Evolutionary conservation across 768 basidiomycete genomes (phyloP), one percentile per base, ranked within the genome.

Genomic region (Termitomyces bulborhizus): DNA sequence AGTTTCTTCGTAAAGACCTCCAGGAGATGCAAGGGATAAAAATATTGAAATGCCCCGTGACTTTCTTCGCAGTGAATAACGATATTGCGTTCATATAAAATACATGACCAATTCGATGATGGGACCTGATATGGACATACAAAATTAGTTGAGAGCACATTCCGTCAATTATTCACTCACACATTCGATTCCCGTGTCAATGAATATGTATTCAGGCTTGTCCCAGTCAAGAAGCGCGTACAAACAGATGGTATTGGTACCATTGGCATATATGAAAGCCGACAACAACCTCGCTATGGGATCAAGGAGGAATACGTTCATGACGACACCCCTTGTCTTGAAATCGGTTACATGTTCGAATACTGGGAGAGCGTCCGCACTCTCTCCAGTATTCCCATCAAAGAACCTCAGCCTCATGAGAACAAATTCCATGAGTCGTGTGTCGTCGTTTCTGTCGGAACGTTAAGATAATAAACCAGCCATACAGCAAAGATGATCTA

Each of bases 81-180:
- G 55, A 89, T 85, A 58, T 85, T 78, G 32, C 65, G 60, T 59
- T 88, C 77, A 62, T 78, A 81, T 9, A 88, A 67, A 46, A 88
- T 88, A 62, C 86, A 89, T 24, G 85, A 87, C 87, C 87, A 89
- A 55, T 88, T 88, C 9, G 86, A 84, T 18, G 84, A 85, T 64
- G 76, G 73, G 12, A 79, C 75, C 86, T 88, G 46, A 53, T 26
- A 32, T 54, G 21, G 13, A 34, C 31, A 44, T 42, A 42, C 21
- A 48, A 46, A 39, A 24, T 18, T 59, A 40, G 32, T 41, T 27
- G 51, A 59, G 36, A 21, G 32, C 40, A 18, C 45, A 16, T 9
- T 26, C 16, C 3, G 34, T 7, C 16, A 5, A 41, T 15, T 43
- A 39, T 46, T 7, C 8, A 80, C 86, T 71, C 63, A 88, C 87